Evolutionary conservation across 2,329 filamentous ascomycete species (phyloP).

Genomic region (Nannizziopsis arthrosporioides): DNA sequence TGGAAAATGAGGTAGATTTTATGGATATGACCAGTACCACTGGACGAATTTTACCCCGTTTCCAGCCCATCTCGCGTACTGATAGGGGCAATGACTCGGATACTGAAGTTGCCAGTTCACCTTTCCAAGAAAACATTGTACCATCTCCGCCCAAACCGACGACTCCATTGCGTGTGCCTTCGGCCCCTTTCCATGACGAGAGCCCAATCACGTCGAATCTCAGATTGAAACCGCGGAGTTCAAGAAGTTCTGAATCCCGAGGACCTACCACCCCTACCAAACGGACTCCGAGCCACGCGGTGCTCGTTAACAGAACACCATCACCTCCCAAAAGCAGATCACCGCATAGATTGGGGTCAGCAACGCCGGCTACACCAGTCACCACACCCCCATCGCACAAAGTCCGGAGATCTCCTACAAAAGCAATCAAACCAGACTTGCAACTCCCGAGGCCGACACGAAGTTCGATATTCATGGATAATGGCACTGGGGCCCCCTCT

Average conservation of each 20-base stretch:
- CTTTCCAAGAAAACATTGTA: slow-evolving; percentile 32
- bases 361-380: slow-evolving; percentile 9
- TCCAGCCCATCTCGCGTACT: slow-evolving; percentile 41
- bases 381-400: slow-evolving; percentile 7
- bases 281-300: slow-evolving; percentile 27
- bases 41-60: slow-evolving; percentile 47
- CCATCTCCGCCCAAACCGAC: slow-evolving; percentile 23
- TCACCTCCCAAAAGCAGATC: slow-evolving; percentile 27
- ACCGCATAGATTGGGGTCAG: background rate
- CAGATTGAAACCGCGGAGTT: slow-evolving; percentile 33
- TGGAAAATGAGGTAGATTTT: slow-evolving; percentile 41
- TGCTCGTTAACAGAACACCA: slow-evolving; percentile 29
- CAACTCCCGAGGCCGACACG: slow-evolving; percentile 28
- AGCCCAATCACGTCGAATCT: slow-evolving; percentile 48
- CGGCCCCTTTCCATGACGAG: slow-evolving; percentile 38
- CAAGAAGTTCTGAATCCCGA: slow-evolving; percentile 37
- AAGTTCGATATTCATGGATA: slow-evolving; percentile 42
- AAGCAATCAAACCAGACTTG: slow-evolving; percentile 35
- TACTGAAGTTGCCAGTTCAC: slow-evolving; percentile 38
- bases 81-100: slow-evolving; percentile 45
- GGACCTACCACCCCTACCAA: slow-evolving; percentile 36
- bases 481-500: slow-evolving; percentile 43
- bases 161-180: slow-evolving; percentile 25
- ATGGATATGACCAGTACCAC: slow-evolving; percentile 59
- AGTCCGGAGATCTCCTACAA: slow-evolving; percentile 36